Evolutionary conservation across 257 asterid species (phyloP).

Genomic region (Perilla frutescens): DNA sequence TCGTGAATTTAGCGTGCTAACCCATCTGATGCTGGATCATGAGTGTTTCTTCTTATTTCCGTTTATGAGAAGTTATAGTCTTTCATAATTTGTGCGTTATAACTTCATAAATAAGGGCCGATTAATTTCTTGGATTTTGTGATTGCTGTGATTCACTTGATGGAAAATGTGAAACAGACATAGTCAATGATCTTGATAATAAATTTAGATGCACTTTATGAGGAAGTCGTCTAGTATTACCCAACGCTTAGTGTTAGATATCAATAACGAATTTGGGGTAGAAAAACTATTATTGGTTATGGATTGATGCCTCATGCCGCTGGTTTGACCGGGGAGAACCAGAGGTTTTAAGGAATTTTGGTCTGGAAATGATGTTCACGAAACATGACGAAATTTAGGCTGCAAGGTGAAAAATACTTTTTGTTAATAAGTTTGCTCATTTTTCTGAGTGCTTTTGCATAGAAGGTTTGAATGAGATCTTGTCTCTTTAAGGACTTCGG

Average conservation of each 20-base stretch:
- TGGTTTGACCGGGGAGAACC: not conserved
- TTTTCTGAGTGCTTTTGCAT: slow-evolving; percentile 4
- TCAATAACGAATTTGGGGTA: not conserved
- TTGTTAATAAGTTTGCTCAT: not conserved
- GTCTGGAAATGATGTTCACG: not conserved
- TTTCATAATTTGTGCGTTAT: not conserved
- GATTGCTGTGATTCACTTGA: slow-evolving; percentile 4
- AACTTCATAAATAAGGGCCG: slow-evolving; percentile 2
- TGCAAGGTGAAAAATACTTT: not conserved
- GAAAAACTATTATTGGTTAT: slow-evolving; percentile 17
- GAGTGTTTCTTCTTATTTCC: not conserved
- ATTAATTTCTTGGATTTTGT: slow-evolving; percentile 1
- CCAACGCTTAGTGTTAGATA: slow-evolving; percentile 4
- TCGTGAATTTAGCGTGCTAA: slow-evolving; percentile 8
- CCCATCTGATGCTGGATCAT: slow-evolving; percentile 1
- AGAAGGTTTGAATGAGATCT: not conserved
- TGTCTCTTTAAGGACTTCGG: not conserved
- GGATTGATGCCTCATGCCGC: not conserved
- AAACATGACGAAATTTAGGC: not conserved
- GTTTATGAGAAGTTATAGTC: not conserved
- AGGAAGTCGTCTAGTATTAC: slow-evolving; percentile 9
- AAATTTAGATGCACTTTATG: not conserved
- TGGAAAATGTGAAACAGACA: not conserved
- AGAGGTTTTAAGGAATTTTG: not conserved
- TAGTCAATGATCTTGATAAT: not conserved